Evolutionary conservation across 495 filamentous ascomycete genomes (phyloP).

Genomic region (Glonium stellatum): DNA sequence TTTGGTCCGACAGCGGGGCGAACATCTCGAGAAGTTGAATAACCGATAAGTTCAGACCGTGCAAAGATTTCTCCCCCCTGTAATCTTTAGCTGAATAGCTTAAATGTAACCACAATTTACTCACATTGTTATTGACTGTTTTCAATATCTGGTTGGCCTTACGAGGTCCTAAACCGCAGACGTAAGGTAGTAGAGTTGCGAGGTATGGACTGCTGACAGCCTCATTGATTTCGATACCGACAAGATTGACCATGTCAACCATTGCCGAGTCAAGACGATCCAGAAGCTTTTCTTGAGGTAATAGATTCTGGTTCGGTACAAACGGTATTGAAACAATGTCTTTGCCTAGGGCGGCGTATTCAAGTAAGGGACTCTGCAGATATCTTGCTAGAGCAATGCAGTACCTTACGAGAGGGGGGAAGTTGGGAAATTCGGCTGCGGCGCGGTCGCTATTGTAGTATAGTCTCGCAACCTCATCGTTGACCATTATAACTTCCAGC

Average conservation of each 20-base stretch:
- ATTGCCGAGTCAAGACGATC: conserved; percentile 86
- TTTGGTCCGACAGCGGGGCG: conserved; percentile 75
- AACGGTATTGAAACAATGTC: conserved; percentile 82
- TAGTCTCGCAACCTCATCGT: conserved; percentile 89
- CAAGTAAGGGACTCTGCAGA: conserved; percentile 87
- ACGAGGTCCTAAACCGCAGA: conserved; percentile 86
- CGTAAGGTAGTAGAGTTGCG: conserved; percentile 81
- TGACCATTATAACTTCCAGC: conserved; percentile 83
- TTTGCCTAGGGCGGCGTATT: conserved; percentile 85
- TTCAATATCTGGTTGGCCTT: conserved; percentile 85
- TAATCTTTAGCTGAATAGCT: conserved; percentile 5
- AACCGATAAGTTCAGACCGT: conserved; percentile 78
- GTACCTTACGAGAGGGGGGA: conserved; percentile 71
- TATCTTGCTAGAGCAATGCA: conserved; percentile 84
- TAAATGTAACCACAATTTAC: background rate
- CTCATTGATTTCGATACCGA: conserved; percentile 90
- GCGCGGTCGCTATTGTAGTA: conserved; percentile 87
- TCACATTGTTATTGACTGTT: conserved; percentile 68
- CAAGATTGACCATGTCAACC: conserved; percentile 96
- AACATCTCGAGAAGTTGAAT: conserved; percentile 61
- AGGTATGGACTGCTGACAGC: conserved; percentile 70
- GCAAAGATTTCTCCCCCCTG: conserved; percentile 69
- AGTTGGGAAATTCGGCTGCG: conserved; percentile 68
- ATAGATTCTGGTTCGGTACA: conserved; percentile 79
- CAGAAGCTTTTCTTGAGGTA: conserved; percentile 76